Conservation (phyloP, 495 filamentous ascomycete species). For the Neurospora sp. region DNA sequence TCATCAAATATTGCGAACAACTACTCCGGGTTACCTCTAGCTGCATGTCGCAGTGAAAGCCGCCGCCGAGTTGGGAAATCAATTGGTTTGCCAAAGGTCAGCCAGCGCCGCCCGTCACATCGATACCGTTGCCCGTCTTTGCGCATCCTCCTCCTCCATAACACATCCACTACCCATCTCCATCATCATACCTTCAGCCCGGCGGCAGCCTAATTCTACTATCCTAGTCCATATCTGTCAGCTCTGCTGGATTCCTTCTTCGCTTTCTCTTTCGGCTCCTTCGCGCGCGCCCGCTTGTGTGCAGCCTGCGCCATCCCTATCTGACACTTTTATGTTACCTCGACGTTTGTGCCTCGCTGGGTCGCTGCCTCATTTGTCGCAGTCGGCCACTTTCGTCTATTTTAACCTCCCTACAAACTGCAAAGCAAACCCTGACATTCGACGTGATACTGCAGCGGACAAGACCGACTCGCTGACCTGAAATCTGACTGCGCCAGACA, state of each 20-base stretch:
- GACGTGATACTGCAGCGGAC: conserved; percentile 26
- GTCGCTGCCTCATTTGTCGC: conserved; percentile 26
- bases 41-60: background rate
- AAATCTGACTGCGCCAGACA: background rate
- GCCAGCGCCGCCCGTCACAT: background rate
- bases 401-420: conserved; percentile 14
- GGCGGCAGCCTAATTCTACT: background rate
- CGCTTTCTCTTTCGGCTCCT: background rate
- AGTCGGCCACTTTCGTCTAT: conserved; percentile 30
- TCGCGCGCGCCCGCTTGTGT: background rate
- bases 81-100: background rate
- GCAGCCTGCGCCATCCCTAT: conserved; percentile 10
- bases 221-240: background rate
- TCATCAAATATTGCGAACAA: background rate
- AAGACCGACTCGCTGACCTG: conserved; percentile 16
- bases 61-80: background rate
- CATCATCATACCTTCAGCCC: background rate
- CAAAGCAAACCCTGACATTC: conserved; percentile 19
- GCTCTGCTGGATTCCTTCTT: background rate
- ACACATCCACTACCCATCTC: background rate
- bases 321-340: conserved; percentile 1
- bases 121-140: background rate
- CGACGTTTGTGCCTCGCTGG: conserved; percentile 17
- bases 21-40: background rate
- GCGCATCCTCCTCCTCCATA: background rate